Conservation (phyloP, 176 grass and related monocot genomes). For the Hordeum vulgare region MorexV3_pseudomolecules_assembly NC_058524.1:29945752-29946251, state of each 20-base stretch:
- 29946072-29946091: constrained; percentile 67
- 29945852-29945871: too few relatives aligned
- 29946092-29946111: constrained; percentile 76
- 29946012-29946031: constrained; percentile 67
- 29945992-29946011: constrained; percentile 67
- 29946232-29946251: too few relatives aligned
- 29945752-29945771: too few relatives aligned
- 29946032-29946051: constrained; percentile 93
- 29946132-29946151: constrained; percentile 77
- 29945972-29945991: constrained; percentile 74
- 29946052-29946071: constrained; percentile 61
- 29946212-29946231: constrained; percentile 82
- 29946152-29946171: constrained; percentile 79
- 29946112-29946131: constrained; percentile 83
- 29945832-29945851: too few relatives aligned
- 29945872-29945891: too few relatives aligned
- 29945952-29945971: constrained; percentile 83
- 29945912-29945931: constrained; percentile 57
- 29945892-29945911: constrained; percentile 62
- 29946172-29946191: constrained; percentile 64
- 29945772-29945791: too few relatives aligned
- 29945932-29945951: constrained; percentile 75
- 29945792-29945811: too few relatives aligned
- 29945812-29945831: too few relatives aligned
- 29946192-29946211: constrained; percentile 66